These are phyloP conservation scores for Akanthomyces dipterigenus DNA, from an alignment of 2,329 filamentous ascomycete genomes.

Conservation along the genomic window DNA sequence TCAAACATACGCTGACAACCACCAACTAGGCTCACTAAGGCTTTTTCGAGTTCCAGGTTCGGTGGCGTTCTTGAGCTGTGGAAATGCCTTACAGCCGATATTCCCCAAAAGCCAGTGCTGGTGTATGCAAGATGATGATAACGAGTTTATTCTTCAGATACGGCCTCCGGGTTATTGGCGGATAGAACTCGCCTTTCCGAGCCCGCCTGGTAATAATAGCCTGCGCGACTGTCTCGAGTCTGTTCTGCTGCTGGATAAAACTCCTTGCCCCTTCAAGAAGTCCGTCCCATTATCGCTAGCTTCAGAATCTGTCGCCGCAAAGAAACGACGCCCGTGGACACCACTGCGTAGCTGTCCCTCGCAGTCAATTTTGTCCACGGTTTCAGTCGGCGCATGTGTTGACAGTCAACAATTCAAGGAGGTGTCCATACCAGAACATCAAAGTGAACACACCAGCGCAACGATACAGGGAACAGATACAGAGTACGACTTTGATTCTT, in stretches of 20 bases:
- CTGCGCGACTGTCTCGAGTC: slow-evolving; percentile 63
- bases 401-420: neutral
- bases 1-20: neutral
- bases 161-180: slow-evolving; percentile 80
- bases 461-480: neutral
- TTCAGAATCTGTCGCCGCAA: neutral
- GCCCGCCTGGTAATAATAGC: slow-evolving; percentile 47
- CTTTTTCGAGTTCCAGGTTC: slow-evolving; percentile 84
- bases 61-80: slow-evolving; percentile 82
- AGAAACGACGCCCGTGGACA: neutral
- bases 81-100: slow-evolving; percentile 76
- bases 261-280: slow-evolving; percentile 70
- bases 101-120: slow-evolving; percentile 87
- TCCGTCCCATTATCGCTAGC: slow-evolving; percentile 4
- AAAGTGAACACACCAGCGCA: neutral
- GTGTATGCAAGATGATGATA: slow-evolving; percentile 79
- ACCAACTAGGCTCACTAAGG: slow-evolving; percentile 56
- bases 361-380: neutral
- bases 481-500: neutral
- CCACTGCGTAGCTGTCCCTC: slow-evolving; percentile 5
- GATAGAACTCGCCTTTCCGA: slow-evolving; percentile 70
- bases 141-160: slow-evolving; percentile 78
- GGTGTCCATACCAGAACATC: neutral
- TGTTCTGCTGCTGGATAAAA: slow-evolving; percentile 80
- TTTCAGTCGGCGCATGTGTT: neutral